Base-by-base conservation (phyloP, 768 basidiomycete species). In the Rhizopogon vesiculosus region DNA sequence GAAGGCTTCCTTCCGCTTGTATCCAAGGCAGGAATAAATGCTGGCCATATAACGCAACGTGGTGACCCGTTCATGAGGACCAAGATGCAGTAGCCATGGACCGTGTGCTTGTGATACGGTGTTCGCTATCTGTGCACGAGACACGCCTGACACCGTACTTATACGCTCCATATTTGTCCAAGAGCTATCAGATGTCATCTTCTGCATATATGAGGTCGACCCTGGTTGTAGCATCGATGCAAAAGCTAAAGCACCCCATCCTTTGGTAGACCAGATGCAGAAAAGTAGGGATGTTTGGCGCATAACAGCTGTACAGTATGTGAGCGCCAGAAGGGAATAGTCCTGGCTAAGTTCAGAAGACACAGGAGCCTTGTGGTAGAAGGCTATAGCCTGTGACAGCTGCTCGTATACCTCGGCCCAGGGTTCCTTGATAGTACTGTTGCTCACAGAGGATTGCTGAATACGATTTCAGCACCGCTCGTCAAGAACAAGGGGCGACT, bases 1-100 rank as follows among this genome's bases (percentile, higher is more conserved):
- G 63, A 90, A 89, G 0, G 86, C 89, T 72, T 97, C 95, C 72
- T 96, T 96, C 45, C 97, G 79, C 52, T 76, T 80, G 68, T 93
- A 91, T 8, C 92, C 93, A 5, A 99, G 69, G 60, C 84, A 87
- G 10, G 86, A 79, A 68, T 89, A 95, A 45, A 92, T 72, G 59
- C 84, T 84, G 0, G 90, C 89, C 45, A 86, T 80, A 38, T 79
- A 77, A 61, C 89, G 85, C 54, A 92, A 76, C 19, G 89, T 73
- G 22, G 78, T 74, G 33, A 97, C 79, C 42, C 91, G 83, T 61
- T 93, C 91, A 50, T 84, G 78, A 39, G 85, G 77, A 16, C 86
- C 86, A 29, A 98, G 79, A 62, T 91, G 87, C 16, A 92, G 68
- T 22, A 97, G 73, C 87, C 91, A 94, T 2, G 95, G 92, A 0